Evolutionary conservation across 139 green algal genomes (phyloP).

Genomic region (Picochlorum sp.): DNA sequence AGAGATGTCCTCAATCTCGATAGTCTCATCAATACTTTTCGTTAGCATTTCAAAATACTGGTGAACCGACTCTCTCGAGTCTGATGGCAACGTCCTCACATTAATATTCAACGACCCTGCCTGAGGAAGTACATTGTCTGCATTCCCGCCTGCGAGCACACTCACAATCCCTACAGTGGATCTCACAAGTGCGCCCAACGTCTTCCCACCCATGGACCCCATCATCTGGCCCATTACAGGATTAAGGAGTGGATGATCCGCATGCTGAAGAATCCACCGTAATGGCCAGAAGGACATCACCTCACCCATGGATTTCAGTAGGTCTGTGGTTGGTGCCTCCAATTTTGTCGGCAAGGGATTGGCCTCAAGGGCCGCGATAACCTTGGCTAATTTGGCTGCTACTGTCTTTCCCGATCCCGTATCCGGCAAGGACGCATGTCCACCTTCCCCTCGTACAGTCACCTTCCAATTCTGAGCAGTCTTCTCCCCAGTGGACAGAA

Average conservation of each 20-base stretch:
- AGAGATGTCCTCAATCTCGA: background rate
- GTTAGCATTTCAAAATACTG: constrained; percentile 18
- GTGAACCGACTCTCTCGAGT: background rate
- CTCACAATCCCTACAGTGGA: constrained; percentile 34
- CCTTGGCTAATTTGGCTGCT: constrained; percentile 22
- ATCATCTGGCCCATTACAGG: constrained; percentile 21
- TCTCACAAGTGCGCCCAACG: constrained; percentile 29
- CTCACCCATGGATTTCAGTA: constrained; percentile 37
- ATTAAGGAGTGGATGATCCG: constrained; percentile 14
- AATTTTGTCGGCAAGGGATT: constrained; percentile 22
- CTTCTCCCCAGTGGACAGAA: constrained; percentile 64
- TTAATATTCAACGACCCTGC: constrained; percentile 41
- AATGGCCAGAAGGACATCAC: constrained; percentile 6
- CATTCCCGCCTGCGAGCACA: constrained; percentile 25
- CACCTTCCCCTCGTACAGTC: constrained; percentile 33
- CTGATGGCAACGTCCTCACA: constrained; percentile 47
- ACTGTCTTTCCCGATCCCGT: constrained; percentile 31
- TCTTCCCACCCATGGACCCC: background rate
- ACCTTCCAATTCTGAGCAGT: constrained; percentile 18
- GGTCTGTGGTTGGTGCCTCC: constrained; percentile 37
- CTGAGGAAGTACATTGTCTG: constrained; percentile 55
- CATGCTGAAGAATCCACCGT: constrained; percentile 1
- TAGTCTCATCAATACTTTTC: constrained; percentile 3
- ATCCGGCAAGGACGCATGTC: constrained; percentile 58
- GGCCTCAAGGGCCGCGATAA: constrained; percentile 27